Percentiles rank a stretch among this genome's conserved stretches.
Evolutionary conservation across 129 eudicot genomes (phyloP).

Genomic region (Tagetes erecta): DNA sequence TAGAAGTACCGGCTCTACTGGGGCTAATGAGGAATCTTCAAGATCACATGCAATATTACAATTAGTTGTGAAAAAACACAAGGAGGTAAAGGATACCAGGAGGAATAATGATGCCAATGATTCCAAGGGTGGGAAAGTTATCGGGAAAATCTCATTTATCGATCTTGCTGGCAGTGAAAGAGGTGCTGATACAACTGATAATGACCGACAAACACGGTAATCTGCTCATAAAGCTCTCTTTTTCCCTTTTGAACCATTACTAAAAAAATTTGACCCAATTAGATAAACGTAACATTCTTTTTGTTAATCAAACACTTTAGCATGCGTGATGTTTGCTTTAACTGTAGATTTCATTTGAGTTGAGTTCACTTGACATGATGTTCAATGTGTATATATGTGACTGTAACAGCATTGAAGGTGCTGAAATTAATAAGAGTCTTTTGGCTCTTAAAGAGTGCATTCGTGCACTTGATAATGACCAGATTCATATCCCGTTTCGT

Average conservation of each 20-base stretch:
- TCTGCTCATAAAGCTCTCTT: neutral
- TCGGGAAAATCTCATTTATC: conserved; percentile 88
- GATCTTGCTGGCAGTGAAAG: conserved; percentile 99
- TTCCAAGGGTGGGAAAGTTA: conserved; percentile 66
- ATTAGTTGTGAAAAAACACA: conserved; percentile 80
- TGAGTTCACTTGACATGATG: neutral
- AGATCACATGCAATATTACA: conserved; percentile 94
- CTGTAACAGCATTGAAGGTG: conserved; percentile 82
- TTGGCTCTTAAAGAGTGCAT: conserved; percentile 97
- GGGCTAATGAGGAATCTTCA: conserved; percentile 96
- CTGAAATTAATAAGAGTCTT: conserved; percentile 94
- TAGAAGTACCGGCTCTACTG: conserved; percentile 96
- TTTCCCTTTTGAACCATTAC: conserved; percentile 3
- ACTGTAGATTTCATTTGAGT: conserved; percentile 12
- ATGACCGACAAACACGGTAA: conserved; percentile 97
- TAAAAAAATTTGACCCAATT: neutral
- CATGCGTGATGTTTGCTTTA: conserved; percentile 2
- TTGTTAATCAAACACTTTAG: neutral
- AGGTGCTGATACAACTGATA: conserved; percentile 98
- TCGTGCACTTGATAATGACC: conserved; percentile 97
- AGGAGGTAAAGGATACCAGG: conserved; percentile 69
- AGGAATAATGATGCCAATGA: conserved; percentile 64
- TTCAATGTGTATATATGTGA: conserved; percentile 16
- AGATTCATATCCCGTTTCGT: conserved; percentile 93
- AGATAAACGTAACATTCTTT: neutral